These are phyloP conservation scores for Suhomyces taliae DNA, from an alignment of 1,139 yeast species.

Conservation along the genomic window DNA sequence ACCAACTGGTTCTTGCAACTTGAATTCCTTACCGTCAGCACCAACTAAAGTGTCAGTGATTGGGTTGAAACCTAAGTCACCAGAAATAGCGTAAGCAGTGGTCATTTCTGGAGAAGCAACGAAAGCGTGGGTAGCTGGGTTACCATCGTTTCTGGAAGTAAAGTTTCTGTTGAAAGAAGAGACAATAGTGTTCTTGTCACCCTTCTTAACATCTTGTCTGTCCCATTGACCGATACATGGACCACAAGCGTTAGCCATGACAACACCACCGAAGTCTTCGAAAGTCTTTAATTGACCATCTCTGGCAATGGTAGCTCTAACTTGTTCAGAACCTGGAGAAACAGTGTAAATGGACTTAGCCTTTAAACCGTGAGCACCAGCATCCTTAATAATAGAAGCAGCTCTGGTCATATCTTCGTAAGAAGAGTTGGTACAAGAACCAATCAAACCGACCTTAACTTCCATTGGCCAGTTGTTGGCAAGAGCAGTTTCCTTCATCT, in stretches of 20 bases:
- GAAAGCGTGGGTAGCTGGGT: slow-evolving; percentile 97
- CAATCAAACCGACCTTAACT: slow-evolving; percentile 94
- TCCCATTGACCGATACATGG: slow-evolving; percentile 99
- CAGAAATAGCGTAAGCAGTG: slow-evolving; percentile 94
- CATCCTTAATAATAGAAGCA: slow-evolving; percentile 90
- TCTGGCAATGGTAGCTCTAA: slow-evolving; percentile 97
- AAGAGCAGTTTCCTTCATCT: slow-evolving; percentile 84
- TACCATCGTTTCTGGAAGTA: slow-evolving; percentile 98
- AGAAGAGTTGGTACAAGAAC: slow-evolving; percentile 99
- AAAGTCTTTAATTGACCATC: slow-evolving; percentile 92
- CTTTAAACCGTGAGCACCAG: slow-evolving; percentile 86
- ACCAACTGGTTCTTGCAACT: slow-evolving; percentile 86
- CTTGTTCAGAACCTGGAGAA: slow-evolving; percentile 99
- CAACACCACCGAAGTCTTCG: slow-evolving; percentile 91
- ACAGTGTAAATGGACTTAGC: slow-evolving; percentile 89
- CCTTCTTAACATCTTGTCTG: slow-evolving; percentile 94
- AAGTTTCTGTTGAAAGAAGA: slow-evolving; percentile 99
- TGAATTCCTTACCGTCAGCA: slow-evolving; percentile 93
- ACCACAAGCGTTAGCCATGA: slow-evolving; percentile 98
- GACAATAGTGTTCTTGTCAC: slow-evolving; percentile 97
- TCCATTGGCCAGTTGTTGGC: slow-evolving; percentile 93
- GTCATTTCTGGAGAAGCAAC: slow-evolving; percentile 98
- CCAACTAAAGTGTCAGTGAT: slow-evolving; percentile 91
- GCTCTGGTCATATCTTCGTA: slow-evolving; percentile 99
- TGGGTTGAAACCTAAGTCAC: slow-evolving; percentile 98